These are phyloP conservation scores for Chenopodium album DNA, from an alignment of 148 eudicot genomes.

Conservation along the genomic window DNA sequence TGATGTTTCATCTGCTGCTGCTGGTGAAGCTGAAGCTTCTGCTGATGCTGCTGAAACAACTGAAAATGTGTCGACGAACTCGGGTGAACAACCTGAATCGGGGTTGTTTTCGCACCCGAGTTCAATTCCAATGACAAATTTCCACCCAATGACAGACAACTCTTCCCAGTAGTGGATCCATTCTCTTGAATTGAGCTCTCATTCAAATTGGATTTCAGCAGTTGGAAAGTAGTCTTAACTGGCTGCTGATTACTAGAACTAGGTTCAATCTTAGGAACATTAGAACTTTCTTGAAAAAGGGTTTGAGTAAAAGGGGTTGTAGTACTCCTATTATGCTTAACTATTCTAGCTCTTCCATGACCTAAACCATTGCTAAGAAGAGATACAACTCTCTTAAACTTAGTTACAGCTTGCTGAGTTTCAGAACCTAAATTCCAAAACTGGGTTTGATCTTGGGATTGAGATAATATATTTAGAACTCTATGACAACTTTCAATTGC, in stretches of 20 bases:
- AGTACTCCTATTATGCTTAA: conserved; percentile 39
- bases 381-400: conserved; percentile 74
- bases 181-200: conserved; percentile 39
- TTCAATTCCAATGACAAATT: conserved; percentile 42
- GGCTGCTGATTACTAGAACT: conserved; percentile 10
- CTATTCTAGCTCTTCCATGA: conserved; percentile 75
- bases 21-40: conserved; percentile 49
- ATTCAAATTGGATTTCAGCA: conserved; percentile 39
- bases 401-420: conserved; percentile 61
- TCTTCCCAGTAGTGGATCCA: conserved; percentile 47
- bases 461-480: conserved; percentile 56
- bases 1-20: conserved; percentile 56
- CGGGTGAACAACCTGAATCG: conserved; percentile 45
- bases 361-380: conserved; percentile 60
- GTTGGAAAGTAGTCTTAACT: conserved; percentile 40
- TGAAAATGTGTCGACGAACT: conserved; percentile 32
- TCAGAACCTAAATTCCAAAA: conserved; percentile 44
- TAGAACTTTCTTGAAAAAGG: conserved; percentile 44
- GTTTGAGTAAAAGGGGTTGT: conserved; percentile 44
- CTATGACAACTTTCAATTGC: conserved; percentile 79
- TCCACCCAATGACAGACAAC: conserved; percentile 51
- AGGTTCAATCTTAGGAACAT: conserved; percentile 16
- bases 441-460: conserved; percentile 52
- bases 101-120: conserved; percentile 46
- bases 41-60: conserved; percentile 40